phyloP scores from a whole-genome alignment of 495 filamentous ascomycete genomes.

The Ascodesmis nigricans region DNA sequence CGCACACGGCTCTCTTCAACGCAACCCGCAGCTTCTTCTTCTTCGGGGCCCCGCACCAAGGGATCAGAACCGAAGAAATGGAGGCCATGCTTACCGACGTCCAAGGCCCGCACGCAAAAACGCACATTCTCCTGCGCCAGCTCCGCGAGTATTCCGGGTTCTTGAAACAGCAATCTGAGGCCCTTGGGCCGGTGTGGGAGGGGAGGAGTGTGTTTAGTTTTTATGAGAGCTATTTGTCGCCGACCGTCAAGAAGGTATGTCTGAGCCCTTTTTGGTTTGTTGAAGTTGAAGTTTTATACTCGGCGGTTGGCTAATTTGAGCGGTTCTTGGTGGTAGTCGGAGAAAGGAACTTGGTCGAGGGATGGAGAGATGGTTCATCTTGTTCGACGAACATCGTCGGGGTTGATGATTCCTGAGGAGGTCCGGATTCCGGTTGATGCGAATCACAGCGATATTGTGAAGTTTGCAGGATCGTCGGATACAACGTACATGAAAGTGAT shows the following conservation, averaged over 20 bases:
- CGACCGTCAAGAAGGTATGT: background rate
- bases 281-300: too few species aligned
- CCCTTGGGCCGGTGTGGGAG: conserved; percentile 5
- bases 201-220: conserved; percentile 7
- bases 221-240: conserved; percentile 3
- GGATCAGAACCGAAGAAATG: background rate
- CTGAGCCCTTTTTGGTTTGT: too few species aligned
- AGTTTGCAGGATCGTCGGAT: conserved; percentile 8
- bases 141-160: conserved; percentile 6
- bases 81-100: conserved; percentile 7
- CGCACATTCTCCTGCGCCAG: conserved; percentile 3
- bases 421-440: conserved; percentile 9
- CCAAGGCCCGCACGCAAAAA: background rate
- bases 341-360: too few species aligned
- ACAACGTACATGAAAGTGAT: conserved; percentile 6
- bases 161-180: conserved; percentile 3
- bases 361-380: too few species aligned
- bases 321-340: too few species aligned
- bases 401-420: too few species aligned
- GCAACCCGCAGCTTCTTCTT: conserved; percentile 5
- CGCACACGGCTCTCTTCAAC: conserved; percentile 2
- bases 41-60: conserved; percentile 7
- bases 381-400: too few species aligned
- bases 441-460: conserved; percentile 18
- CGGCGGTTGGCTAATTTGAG: too few species aligned